Evolutionary conservation across 495 filamentous ascomycete genomes (phyloP), one percentile per base, ranked within the genome.

Genomic region (Apodospora peruviana): DNA sequence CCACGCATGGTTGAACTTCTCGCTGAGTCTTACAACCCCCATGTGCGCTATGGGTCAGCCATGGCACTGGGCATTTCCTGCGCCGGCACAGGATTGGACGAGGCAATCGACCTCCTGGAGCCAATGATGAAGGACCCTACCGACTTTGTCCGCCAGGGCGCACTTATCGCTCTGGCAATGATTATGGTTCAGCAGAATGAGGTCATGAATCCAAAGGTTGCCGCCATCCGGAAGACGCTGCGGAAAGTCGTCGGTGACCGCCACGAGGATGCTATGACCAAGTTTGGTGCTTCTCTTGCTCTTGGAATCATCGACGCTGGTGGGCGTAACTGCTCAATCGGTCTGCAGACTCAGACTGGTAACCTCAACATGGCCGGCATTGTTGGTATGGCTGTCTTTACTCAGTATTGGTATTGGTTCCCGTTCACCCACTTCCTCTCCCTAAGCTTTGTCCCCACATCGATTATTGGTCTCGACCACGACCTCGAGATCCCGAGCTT

Each of bases 351-450:
- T 1, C 91, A 94, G 71, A 96, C 93, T 0, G 94, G 94, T 47
- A 99, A 96, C 58, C 78, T 99, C 51, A 96, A 97, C 73, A 93
- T 97, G 88, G 80, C 89, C 16, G 94, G 88, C 48, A 93, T 97
- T 49, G 91, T 99, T 18, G 94, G 94, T 52, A 95, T 95, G 81
- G 90, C 90, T 35, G 86, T 99, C 22, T 99, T 99, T 72, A 93
- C 89, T 5, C 94, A 99, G 66, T 99, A 99, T 72, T 99, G 94
- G 94, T 99, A 99, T 71, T 99, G 94, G 94, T 99, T 99, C 82
- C 94, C 94, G 40, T 82, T 96, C 56, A 95, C 93, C 20, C 94
- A 97, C 68, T 99, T 99, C 81, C 69, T 99, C 18, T 91, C 90
- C 0, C 76, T 97, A 51, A 89, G 86, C 61, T 96, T 97, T 64